phyloP scores from a whole-genome alignment of 202 grass and related monocot species.

The Digitaria exilis region DNA sequence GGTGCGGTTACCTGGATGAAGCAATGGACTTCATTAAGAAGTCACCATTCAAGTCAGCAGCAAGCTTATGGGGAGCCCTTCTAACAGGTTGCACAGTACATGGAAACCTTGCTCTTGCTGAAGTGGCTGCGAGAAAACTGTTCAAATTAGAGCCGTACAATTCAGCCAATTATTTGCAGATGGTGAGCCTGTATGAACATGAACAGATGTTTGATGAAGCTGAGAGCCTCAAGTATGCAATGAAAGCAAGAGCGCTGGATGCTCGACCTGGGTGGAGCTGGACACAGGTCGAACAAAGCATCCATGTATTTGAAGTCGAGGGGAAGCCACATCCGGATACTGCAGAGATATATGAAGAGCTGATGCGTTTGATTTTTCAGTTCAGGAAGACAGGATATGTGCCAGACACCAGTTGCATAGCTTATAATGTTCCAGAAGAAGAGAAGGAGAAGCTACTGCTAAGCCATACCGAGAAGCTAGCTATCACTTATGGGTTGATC shows the following conservation, averaged over 20 bases:
- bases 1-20: constrained; percentile 81
- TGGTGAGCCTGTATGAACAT: constrained; percentile 74
- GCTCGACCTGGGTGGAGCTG: constrained; percentile 72
- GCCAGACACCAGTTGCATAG: constrained; percentile 64
- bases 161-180: constrained; percentile 77
- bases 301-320: constrained; percentile 78
- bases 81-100: constrained; percentile 63
- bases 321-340: constrained; percentile 64
- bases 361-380: constrained; percentile 45
- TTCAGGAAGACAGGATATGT: constrained; percentile 67
- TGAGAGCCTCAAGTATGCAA: constrained; percentile 70
- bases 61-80: constrained; percentile 73
- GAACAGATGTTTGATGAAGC: constrained; percentile 74
- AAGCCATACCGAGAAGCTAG: constrained; percentile 80
- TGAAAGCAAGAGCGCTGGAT: constrained; percentile 62
- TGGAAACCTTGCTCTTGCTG: constrained; percentile 71
- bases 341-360: constrained; percentile 63
- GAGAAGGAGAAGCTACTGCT: constrained; percentile 78
- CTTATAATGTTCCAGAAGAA: constrained; percentile 59
- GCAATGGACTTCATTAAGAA: constrained; percentile 66
- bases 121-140: constrained; percentile 61
- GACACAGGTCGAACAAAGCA: constrained; percentile 57
- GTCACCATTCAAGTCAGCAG: constrained; percentile 53
- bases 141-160: constrained; percentile 77
- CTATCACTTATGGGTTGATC: constrained; percentile 74